These are phyloP conservation scores for Fusarium humuli DNA, from an alignment of 2,329 filamentous ascomycete genomes.

Conservation along the genomic window DNA sequence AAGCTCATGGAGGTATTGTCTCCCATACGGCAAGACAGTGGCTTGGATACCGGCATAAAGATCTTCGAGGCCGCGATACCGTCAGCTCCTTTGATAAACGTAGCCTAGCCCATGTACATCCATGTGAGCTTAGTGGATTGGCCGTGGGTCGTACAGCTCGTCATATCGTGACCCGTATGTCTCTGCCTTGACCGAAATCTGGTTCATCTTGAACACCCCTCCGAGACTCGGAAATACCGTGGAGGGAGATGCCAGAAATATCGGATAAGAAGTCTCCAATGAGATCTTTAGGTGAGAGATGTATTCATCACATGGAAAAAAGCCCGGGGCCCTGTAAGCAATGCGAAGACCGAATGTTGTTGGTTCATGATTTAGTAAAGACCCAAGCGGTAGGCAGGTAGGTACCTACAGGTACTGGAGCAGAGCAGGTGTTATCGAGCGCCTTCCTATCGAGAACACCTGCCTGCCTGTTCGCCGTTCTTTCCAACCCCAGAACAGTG, in stretches of 20 bases:
- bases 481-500: background rate
- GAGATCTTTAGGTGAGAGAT: background rate
- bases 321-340: background rate
- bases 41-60: conserved; percentile 33
- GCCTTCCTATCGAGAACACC: background rate
- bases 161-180: conserved; percentile 22
- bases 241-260: background rate
- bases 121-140: conserved; percentile 33
- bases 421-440: background rate
- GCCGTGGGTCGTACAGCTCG: conserved; percentile 30
- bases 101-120: conserved; percentile 11
- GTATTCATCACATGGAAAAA: too few relatives aligned
- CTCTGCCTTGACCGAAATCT: conserved; percentile 16
- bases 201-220: conserved; percentile 12
- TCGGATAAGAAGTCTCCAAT: background rate
- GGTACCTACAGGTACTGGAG: background rate
- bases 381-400: background rate
- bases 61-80: conserved; percentile 14
- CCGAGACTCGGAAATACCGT: conserved; percentile 17
- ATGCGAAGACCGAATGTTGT: background rate
- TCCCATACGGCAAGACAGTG: conserved; percentile 27
- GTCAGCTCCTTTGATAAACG: conserved; percentile 29
- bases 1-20: conserved; percentile 9
- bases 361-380: background rate
- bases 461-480: background rate